Percentiles rank a stretch among this genome's conserved stretches.
Conservation (phyloP, 2,329 filamentous ascomycete genomes). For the Ustulina deusta region DNA sequence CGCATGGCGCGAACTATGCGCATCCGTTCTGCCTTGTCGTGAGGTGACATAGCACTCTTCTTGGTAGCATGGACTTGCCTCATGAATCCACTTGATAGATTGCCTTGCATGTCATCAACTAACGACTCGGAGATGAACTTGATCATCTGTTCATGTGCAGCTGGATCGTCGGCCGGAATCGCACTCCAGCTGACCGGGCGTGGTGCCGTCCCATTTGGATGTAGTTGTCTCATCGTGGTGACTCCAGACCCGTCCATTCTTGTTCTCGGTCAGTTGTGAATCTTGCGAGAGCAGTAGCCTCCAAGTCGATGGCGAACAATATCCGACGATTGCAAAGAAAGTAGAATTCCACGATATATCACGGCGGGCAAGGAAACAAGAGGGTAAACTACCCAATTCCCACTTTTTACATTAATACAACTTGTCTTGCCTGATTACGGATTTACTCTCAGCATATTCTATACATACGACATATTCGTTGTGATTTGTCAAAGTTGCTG, state of each 20-base stretch:
- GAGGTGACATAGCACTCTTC: slow-evolving; percentile 39
- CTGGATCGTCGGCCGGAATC: slow-evolving; percentile 38
- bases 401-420: slow-evolving; percentile 32
- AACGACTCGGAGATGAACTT: slow-evolving; percentile 41
- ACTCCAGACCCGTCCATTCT: slow-evolving; percentile 16
- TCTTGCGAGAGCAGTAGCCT: slow-evolving; percentile 4
- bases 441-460: slow-evolving; percentile 24
- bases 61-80: slow-evolving; percentile 39
- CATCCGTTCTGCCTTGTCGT: slow-evolving; percentile 41
- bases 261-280: slow-evolving; percentile 16
- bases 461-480: slow-evolving; percentile 11
- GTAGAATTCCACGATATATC: slow-evolving; percentile 8
- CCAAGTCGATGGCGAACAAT: slow-evolving; percentile 1
- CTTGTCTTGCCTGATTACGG: slow-evolving; percentile 23
- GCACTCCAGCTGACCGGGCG: slow-evolving; percentile 38
- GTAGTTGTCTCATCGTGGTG: slow-evolving; percentile 32
- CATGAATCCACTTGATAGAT: slow-evolving; percentile 40
- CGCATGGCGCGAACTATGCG: slow-evolving; percentile 40
- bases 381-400: slow-evolving; percentile 11
- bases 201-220: slow-evolving; percentile 27
- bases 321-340: slow-evolving; percentile 15
- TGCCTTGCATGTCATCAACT: slow-evolving; percentile 38
- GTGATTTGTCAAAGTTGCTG: slow-evolving; percentile 40
- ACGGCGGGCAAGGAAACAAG: slow-evolving; percentile 13
- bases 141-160: slow-evolving; percentile 40